Base-by-base conservation (phyloP, 2,329 filamentous ascomycete species). In the Colletotrichum gigasporum region DNA sequence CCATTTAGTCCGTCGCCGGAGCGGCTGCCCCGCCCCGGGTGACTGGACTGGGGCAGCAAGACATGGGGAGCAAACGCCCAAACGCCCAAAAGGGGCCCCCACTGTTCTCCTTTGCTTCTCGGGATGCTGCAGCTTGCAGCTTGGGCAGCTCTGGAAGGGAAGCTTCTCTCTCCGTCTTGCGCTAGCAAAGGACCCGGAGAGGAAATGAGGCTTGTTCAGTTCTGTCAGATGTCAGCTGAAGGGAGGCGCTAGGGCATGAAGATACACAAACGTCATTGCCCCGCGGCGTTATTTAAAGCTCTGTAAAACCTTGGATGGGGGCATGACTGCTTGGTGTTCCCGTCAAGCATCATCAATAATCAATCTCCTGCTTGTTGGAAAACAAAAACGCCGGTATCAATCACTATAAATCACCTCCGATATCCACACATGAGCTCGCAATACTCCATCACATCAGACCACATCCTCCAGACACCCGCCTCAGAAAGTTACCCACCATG, bases 91-190 rank as follows among this genome's bases (percentile, higher is more conserved):
- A 30, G 16, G n/a, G n/a, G n/a, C 24, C 41, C 16, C 50, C 62
- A 55, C 56, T 61, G 48, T 61, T 62, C 56, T 7, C 12, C 61
- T 50, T 50, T 50, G 34, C 56, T 62, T 61, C 18, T 39, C 62
- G 50, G 62, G 22, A 62, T 55, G 35, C 22, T 50, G 50, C 62
- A 51, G 34, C 11, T 20, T 47, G 39, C 26, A 26, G 50, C 47
- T 30, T 22, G 24, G 47, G 26, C 10, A 60, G 42, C 5, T 48
- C 10, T 28, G 20, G 39, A 34, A 26, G 22, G 47, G 26, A 32
- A n/a, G n/a, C 24, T 16, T 28, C 24, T 16, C 34, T 11, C 28
- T 30, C 32, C 18, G 26, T 35, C 22, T 12, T 30, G 20, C 34
- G 22, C 39, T 52, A 20, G 12, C n/a, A 20, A 26, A 20, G 11